Base-by-base conservation (phyloP, 225 moss, liverwort and hornwort species). In the Climacium dendroides region DNA sequence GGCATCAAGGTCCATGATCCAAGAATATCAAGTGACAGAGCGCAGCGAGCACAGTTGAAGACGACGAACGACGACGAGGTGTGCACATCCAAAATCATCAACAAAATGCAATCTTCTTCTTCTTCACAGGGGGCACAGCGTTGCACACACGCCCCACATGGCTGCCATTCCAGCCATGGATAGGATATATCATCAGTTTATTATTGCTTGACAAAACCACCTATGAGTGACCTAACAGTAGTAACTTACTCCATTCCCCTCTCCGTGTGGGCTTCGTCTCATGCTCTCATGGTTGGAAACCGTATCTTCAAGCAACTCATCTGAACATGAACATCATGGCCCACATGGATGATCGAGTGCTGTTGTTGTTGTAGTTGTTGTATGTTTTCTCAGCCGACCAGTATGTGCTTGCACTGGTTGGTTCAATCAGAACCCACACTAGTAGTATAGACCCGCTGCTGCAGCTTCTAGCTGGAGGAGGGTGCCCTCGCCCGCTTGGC, bases 401-500 rank as follows among this genome's bases (percentile, higher is more conserved):
- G 87, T 85, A 77, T 50, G 71, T 74, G 87, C 58, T 59, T 80
- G 75, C 76, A 81, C 78, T 82, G 81, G 82, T 64, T 85, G 78
- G 61, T 78, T 83, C 87, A 79, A 87, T 87, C 87, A 75, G 85
- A 85, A 89, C 85, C 89, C 72, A 75, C 57, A 34, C 87, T 76
- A 14, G 37, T 73, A 45, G 28, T 52, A 26, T 66, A 41, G 81
- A 74, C 29, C 19, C 41, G 73, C 81, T 81, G 63, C 81, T 54
- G 81, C 87, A 48, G 83, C 65, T 86, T 84, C 87, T 91, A 93
- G 90, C 91, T 93, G 50, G 93, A 91, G 55, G 91, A 90, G 60
- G 91, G 88, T 50, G 88, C 88, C 85, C 88, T 87, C n/a, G 93
- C 93, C 37, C 93, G 88, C 87, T 93, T 93, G 58, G 93, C 93